Base-by-base conservation (phyloP, 108 stramenopile genomes). In the Cyclotella distinguenda region DNA sequence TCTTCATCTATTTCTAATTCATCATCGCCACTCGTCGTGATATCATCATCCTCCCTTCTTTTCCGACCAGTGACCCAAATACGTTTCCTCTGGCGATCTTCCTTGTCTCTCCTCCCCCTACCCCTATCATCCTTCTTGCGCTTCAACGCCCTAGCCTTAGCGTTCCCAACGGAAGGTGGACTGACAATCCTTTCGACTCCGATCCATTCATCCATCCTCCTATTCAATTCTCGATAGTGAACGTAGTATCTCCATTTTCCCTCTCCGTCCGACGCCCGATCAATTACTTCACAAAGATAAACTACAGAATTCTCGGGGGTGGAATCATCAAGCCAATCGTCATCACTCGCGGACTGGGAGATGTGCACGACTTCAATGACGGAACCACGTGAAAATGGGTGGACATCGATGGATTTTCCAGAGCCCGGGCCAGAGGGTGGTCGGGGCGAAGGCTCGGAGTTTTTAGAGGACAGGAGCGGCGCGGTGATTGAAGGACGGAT, bases 201-300 rank as follows among this genome's bases (percentile, higher is more conserved):
- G 16, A 99, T 86, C 98, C 98, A 99, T 77, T 97, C 97, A 66
- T 99, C 98, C 97, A 99, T 97, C 11, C 98, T 73, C 23, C 98
- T 88, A 81, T 99, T 98, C 53, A 97, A 94, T 46, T 97, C 93
- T 30, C 88, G 82, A 66, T 97, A 99, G 63, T 99, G 98, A 12
- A 99, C 88, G 79, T 99, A 99, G 70, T 97, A 99, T 32, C 79
- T 70, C 87, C 86, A 95, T 57, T 63, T 40, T 19, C 60, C 51
- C 40, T 47, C 30, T 6, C 18, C 19, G 52, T 28, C 70, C 54
- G 26, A 48, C 2, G 80, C 78, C 13, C 93, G 82, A 80, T 94
- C 93, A 54, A 94, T 94, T 46, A 94, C 68, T 55, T 94, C 93
- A 36, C 87, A 88, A 32, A 93, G 82, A 40, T 84, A 74, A 6